Conservation (phyloP, 2,329 filamentous ascomycete species). For the Elsinoe necatrix region DNA sequence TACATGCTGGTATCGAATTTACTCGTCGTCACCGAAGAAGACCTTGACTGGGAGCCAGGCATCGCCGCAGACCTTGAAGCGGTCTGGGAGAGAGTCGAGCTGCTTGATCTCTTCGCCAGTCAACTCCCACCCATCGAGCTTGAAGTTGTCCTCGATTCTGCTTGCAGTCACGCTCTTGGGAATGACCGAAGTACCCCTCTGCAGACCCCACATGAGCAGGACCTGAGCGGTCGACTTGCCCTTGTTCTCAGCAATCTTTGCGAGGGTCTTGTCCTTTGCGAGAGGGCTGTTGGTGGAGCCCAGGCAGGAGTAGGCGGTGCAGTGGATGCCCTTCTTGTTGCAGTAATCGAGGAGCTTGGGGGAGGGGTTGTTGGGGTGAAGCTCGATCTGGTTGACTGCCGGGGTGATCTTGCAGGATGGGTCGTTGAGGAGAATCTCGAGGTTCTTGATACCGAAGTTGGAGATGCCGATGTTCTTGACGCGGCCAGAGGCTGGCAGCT, state of each 20-base stretch:
- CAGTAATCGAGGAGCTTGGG: slow-evolving; percentile 46
- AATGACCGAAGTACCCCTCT: slow-evolving; percentile 74
- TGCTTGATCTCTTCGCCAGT: slow-evolving; percentile 62
- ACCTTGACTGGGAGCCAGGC: slow-evolving; percentile 66
- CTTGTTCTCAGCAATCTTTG: slow-evolving; percentile 47
- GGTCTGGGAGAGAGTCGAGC: slow-evolving; percentile 59
- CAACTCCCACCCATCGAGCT: slow-evolving; percentile 61
- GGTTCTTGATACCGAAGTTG: slow-evolving; percentile 74
- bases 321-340: slow-evolving; percentile 64
- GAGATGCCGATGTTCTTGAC: slow-evolving; percentile 57
- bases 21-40: slow-evolving; percentile 78
- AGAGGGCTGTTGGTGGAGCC: slow-evolving; percentile 55
- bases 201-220: slow-evolving; percentile 69
- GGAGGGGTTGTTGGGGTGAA: slow-evolving; percentile 74
- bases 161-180: slow-evolving; percentile 71
- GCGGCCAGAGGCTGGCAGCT: slow-evolving; percentile 56
- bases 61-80: slow-evolving; percentile 78
- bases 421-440: slow-evolving; percentile 63
- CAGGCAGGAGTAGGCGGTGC: slow-evolving; percentile 65
- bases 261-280: slow-evolving; percentile 56
- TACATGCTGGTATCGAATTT: slow-evolving; percentile 24
- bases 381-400: slow-evolving; percentile 74
- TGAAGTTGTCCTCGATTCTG: slow-evolving; percentile 67
- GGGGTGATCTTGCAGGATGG: slow-evolving; percentile 48
- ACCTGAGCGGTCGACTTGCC: slow-evolving; percentile 66